Conservation (phyloP, 345 rosid genomes). For the Corchorus capsularis region DNA sequence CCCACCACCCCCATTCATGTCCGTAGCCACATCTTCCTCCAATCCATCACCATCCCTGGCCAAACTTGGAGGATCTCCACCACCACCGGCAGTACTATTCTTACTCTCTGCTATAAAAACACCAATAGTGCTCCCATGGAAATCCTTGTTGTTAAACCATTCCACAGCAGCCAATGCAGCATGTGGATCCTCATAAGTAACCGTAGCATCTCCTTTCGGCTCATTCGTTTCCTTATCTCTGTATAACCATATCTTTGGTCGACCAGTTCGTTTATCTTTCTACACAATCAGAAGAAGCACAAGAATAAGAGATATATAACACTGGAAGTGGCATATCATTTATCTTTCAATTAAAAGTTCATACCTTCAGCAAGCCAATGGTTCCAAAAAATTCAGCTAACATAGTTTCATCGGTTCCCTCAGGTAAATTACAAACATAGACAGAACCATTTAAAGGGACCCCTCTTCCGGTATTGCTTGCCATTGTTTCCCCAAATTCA, state of each 20-base stretch:
- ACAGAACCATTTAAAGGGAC: conserved; percentile 70
- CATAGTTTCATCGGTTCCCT: conserved; percentile 86
- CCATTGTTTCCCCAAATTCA: conserved; percentile 65
- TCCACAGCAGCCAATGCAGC: conserved; percentile 98
- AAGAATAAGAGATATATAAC: not conserved
- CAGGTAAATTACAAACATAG: conserved; percentile 83
- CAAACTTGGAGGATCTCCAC: conserved; percentile 32
- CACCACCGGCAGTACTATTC: conserved; percentile 48
- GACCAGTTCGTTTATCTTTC: conserved; percentile 93
- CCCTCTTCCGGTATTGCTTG: conserved; percentile 61
- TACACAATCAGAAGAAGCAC: conserved; percentile 21
- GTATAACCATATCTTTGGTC: conserved; percentile 92
- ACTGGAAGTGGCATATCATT: not conserved
- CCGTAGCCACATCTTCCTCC: conserved; percentile 45
- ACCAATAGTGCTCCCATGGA: conserved; percentile 81
- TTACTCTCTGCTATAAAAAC: conserved; percentile 84
- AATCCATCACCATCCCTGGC: conserved; percentile 44
- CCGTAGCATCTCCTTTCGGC: conserved; percentile 96
- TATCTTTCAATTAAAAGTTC: conserved; percentile 13
- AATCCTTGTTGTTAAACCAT: conserved; percentile 95
- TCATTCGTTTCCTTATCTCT: conserved; percentile 87
- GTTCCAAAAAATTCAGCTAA: conserved; percentile 93
- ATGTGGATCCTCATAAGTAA: conserved; percentile 96
- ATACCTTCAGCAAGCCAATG: conserved; percentile 92
- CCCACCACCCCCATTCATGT: conserved; percentile 55